Evolutionary conservation across 768 basidiomycete genomes (phyloP).

Genomic region (Boletus rex-veris): DNA sequence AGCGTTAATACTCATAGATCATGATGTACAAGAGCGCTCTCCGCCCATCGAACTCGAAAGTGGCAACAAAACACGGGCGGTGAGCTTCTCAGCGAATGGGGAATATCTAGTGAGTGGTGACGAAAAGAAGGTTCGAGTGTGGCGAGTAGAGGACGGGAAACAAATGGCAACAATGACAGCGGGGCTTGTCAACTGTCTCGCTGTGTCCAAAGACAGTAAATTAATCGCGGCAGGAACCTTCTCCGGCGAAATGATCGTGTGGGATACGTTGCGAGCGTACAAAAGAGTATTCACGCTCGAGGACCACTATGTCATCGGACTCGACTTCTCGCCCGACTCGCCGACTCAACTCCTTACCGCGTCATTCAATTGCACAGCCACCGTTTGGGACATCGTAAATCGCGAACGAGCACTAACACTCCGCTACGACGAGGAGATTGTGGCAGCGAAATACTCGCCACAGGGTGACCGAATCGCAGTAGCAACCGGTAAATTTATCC

Average conservation of each 20-base stretch:
- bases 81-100: neutral
- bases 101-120: neutral
- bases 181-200: neutral
- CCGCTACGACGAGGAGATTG: neutral
- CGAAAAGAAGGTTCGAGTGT: neutral
- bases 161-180: neutral
- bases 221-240: neutral
- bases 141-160: neutral
- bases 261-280: neutral
- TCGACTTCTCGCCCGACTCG: constrained; percentile 2
- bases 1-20: neutral
- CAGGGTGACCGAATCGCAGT: neutral
- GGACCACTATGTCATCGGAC: neutral
- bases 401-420: neutral
- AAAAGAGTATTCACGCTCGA: neutral
- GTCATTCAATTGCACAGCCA: neutral
- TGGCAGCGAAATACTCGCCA: neutral
- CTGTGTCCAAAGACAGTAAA: neutral
- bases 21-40: neutral
- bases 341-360: neutral
- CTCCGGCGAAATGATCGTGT: neutral
- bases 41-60: neutral
- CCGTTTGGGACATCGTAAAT: neutral
- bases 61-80: neutral
- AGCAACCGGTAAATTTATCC: neutral